Percentiles rank a stretch among this genome's conserved stretches.
Evolutionary conservation across 768 basidiomycete species (phyloP).

Genomic region (Strobilomyces dryophilus): DNA sequence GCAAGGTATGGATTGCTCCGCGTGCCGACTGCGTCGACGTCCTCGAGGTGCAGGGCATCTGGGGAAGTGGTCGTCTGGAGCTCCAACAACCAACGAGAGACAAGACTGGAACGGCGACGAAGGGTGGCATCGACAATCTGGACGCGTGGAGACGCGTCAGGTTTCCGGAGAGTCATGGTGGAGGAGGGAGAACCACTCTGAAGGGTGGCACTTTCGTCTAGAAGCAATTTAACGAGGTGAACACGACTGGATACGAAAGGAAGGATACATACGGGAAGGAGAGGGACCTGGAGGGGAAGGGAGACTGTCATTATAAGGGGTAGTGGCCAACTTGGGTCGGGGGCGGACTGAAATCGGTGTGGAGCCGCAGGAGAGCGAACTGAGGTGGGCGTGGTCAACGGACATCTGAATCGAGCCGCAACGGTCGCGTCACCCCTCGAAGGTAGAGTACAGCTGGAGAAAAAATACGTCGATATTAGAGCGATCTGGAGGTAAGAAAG

Average conservation of each 20-base stretch:
- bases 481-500: slow-evolving; percentile 9
- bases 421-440: neutral
- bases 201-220: slow-evolving; percentile 13
- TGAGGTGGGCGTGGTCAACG: slow-evolving; percentile 17
- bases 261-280: slow-evolving; percentile 19
- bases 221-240: slow-evolving; percentile 32
- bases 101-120: slow-evolving; percentile 36
- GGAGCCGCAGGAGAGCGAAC: slow-evolving; percentile 15
- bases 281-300: neutral
- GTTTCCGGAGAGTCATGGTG: slow-evolving; percentile 26
- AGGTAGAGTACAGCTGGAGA: slow-evolving; percentile 14
- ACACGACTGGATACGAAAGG: slow-evolving; percentile 18
- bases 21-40: slow-evolving; percentile 27
- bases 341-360: slow-evolving; percentile 11
- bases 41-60: slow-evolving; percentile 17
- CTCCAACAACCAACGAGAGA: slow-evolving; percentile 44
- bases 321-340: slow-evolving; percentile 9
- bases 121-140: slow-evolving; percentile 15
- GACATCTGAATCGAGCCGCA: slow-evolving; percentile 20
- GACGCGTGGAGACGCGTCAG: slow-evolving; percentile 22
- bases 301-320: slow-evolving; percentile 21
- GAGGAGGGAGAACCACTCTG: slow-evolving; percentile 28
- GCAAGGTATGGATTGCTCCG: slow-evolving; percentile 39
- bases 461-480: slow-evolving; percentile 3
- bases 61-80: slow-evolving; percentile 27